phyloP scores from a whole-genome alignment of 495 filamentous ascomycete genomes.

The Aspergillus cavernicola region DNA sequence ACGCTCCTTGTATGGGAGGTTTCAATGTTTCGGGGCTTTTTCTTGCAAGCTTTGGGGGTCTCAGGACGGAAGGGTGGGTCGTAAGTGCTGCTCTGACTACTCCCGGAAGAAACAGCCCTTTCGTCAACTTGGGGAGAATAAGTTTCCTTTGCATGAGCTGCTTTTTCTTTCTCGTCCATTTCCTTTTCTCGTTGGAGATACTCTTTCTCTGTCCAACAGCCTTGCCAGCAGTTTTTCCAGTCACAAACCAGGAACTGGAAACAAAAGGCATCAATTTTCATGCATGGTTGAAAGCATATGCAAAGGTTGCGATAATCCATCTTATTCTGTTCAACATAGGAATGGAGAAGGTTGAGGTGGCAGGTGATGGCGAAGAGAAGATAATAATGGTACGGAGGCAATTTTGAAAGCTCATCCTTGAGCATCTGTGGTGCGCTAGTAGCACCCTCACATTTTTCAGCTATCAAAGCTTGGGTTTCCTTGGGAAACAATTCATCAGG shows the following conservation, averaged over 20 bases:
- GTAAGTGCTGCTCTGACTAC: conserved; percentile 45
- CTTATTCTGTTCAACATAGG: conserved; percentile 83
- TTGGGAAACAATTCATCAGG: conserved; percentile 88
- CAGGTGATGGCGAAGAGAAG: conserved; percentile 94
- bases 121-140: conserved; percentile 40
- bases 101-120: conserved; percentile 61
- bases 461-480: conserved; percentile 67
- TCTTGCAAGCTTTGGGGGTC: conserved; percentile 31
- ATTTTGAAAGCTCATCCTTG: conserved; percentile 82
- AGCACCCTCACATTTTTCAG: conserved; percentile 67
- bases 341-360: conserved; percentile 81
- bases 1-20: conserved; percentile 35
- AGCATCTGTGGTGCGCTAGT: conserved; percentile 74
- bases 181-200: conserved; percentile 69
- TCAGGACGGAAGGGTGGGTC: conserved; percentile 29
- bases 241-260: conserved; percentile 89
- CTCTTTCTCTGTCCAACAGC: conserved; percentile 85
- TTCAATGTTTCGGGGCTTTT: conserved; percentile 40
- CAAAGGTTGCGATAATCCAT: conserved; percentile 92
- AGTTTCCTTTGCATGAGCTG: conserved; percentile 23
- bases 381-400: conserved; percentile 92
- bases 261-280: conserved; percentile 86
- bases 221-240: conserved; percentile 93
- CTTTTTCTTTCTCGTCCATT: conserved; percentile 46
- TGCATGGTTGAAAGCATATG: conserved; percentile 91